Conservation (phyloP, 441 rosid species). For the Syzygium syzygioides region DNA sequence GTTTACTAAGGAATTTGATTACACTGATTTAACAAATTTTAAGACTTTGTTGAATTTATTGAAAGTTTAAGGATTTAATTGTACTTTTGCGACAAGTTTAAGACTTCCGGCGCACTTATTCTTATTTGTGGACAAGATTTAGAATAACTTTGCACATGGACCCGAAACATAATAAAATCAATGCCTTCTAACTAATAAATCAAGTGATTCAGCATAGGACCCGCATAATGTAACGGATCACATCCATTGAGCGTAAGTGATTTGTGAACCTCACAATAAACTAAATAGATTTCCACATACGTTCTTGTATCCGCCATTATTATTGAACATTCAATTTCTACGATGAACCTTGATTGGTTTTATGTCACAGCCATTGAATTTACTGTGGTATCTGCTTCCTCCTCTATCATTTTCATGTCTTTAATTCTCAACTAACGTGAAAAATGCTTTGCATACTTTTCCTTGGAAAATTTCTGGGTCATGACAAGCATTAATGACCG, state of each 20-base stretch:
- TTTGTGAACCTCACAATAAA: background rate
- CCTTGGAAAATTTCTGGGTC: background rate
- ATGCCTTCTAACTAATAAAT: background rate
- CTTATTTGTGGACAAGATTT: background rate
- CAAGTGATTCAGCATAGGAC: background rate
- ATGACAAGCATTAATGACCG: background rate
- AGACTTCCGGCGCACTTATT: background rate
- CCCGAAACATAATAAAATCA: background rate
- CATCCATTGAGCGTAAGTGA: background rate
- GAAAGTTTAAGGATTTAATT: fast-evolving
- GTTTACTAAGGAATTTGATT: background rate
- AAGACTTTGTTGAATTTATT: fast-evolving
- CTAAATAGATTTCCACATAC: background rate
- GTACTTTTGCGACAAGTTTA: fast-evolving
- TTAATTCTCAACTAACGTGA: no score
- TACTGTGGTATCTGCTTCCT: no score
- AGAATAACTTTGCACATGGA: background rate
- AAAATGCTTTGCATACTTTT: background rate
- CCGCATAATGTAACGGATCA: background rate
- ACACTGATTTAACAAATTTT: fast-evolving
- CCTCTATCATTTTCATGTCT: no score
- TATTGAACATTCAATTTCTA: background rate
- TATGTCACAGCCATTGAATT: no score
- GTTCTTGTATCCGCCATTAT: fast-evolving
- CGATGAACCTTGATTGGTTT: background rate